phyloP scores from a whole-genome alignment of 2,329 filamentous ascomycete species.

The Stemphylium vesicarium region DNA sequence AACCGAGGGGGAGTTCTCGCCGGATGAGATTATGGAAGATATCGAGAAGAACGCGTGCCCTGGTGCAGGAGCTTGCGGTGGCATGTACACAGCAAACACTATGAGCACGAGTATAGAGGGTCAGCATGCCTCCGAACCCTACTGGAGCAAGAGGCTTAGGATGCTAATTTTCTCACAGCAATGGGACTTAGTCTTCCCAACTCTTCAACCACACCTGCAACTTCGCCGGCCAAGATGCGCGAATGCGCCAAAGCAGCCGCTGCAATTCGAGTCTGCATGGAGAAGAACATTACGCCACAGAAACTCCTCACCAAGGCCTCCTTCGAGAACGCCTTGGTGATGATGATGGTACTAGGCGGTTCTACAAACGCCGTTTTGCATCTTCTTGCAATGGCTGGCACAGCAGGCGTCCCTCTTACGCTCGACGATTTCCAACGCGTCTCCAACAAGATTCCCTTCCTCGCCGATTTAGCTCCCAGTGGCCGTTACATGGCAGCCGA shows the following conservation, averaged over 20 bases:
- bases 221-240: slow-evolving; percentile 80
- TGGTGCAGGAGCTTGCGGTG: slow-evolving; percentile 79
- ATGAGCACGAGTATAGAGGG: slow-evolving; percentile 87
- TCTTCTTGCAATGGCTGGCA: slow-evolving; percentile 87
- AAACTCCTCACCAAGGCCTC: slow-evolving; percentile 80
- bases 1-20: slow-evolving; percentile 69
- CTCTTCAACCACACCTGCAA: slow-evolving; percentile 81
- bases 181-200: slow-evolving; percentile 85
- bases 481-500: slow-evolving; percentile 90
- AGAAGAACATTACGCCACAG: slow-evolving; percentile 79
- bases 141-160: too few species aligned
- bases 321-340: slow-evolving; percentile 86
- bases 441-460: slow-evolving; percentile 81
- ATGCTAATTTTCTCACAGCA: slow-evolving; percentile 52
- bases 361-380: slow-evolving; percentile 90
- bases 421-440: slow-evolving; percentile 84
- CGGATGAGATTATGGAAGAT: slow-evolving; percentile 82
- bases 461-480: slow-evolving; percentile 83
- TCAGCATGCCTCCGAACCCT: not conserved
- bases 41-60: slow-evolving; percentile 81
- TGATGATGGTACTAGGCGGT: slow-evolving; percentile 91
- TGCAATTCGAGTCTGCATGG: slow-evolving; percentile 79
- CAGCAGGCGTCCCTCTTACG: slow-evolving; percentile 76
- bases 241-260: slow-evolving; percentile 84
- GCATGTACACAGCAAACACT: slow-evolving; percentile 95